Evolutionary conservation across 2,329 filamentous ascomycete species (phyloP).

Genomic region (Aspergillus sp.): DNA sequence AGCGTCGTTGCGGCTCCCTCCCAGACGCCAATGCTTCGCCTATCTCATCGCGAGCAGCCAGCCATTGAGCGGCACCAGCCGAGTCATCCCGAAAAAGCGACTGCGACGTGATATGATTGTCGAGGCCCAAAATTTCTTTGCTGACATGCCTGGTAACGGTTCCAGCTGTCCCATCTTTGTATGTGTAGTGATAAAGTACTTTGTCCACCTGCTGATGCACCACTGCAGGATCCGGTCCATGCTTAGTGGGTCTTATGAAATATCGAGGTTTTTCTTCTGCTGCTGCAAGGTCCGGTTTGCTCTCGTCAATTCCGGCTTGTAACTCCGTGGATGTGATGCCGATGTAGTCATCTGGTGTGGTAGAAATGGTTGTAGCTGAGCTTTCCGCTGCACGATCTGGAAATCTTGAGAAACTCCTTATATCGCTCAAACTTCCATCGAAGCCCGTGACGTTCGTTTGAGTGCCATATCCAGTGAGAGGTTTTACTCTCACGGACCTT

Average conservation of each 20-base stretch:
- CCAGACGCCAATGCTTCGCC: constrained; percentile 28
- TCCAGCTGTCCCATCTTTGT: not conserved
- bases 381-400: not conserved
- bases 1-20: not conserved
- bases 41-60: constrained; percentile 26
- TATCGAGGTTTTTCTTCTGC: not conserved
- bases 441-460: constrained; percentile 10
- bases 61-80: constrained; percentile 26
- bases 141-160: constrained; percentile 17
- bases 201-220: not conserved
- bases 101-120: constrained; percentile 28
- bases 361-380: not conserved
- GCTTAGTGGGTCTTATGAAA: not conserved
- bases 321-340: not conserved
- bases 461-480: constrained; percentile 20
- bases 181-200: not conserved
- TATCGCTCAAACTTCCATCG: constrained; percentile 2
- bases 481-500: constrained; percentile 14
- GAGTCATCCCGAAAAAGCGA: constrained; percentile 22
- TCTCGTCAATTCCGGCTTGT: not conserved
- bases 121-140: constrained; percentile 24
- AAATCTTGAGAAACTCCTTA: not conserved
- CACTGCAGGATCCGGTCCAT: not conserved
- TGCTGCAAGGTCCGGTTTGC: not conserved
- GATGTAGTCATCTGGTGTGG: not conserved